phyloP scores from a whole-genome alignment of 2,329 filamentous ascomycete species.

The Aulographum hederae region DNA sequence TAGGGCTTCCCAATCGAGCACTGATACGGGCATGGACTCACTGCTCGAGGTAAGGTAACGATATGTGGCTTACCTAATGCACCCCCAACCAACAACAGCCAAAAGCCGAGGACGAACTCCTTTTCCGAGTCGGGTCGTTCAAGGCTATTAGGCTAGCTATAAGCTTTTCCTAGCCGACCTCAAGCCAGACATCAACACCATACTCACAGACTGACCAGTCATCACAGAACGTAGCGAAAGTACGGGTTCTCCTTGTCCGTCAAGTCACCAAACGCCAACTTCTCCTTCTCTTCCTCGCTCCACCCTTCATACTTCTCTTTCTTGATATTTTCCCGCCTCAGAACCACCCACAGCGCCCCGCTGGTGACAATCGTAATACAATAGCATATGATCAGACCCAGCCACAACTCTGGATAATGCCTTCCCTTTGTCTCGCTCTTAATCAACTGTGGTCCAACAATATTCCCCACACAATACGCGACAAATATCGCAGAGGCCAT shows the following conservation, averaged over 20 bases:
- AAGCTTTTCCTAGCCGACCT: too few relatives aligned
- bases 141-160: too few relatives aligned
- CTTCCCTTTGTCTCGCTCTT: slow-evolving; percentile 42
- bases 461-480: slow-evolving; percentile 59
- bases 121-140: too few relatives aligned
- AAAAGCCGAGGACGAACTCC: too few relatives aligned
- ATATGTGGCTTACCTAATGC: too few relatives aligned
- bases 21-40: too few relatives aligned
- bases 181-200: too few relatives aligned
- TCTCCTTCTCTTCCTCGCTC: slow-evolving; percentile 35
- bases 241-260: slow-evolving; percentile 52
- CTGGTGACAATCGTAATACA: slow-evolving; percentile 46
- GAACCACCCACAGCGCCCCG: slow-evolving; percentile 35
- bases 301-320: slow-evolving; percentile 22
- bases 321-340: slow-evolving; percentile 39
- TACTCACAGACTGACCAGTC: too few relatives aligned
- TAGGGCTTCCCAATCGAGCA: too few relatives aligned
- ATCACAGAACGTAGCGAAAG: slow-evolving; percentile 40
- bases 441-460: slow-evolving; percentile 56
- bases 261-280: slow-evolving; percentile 47
- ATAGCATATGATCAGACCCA: slow-evolving; percentile 49
- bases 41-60: too few relatives aligned
- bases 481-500: slow-evolving; percentile 60
- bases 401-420: slow-evolving; percentile 57
- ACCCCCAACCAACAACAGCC: too few relatives aligned